Base-by-base conservation (phyloP, 2,329 filamentous ascomycete genomes). In the Colletotrichum truncatum region DNA sequence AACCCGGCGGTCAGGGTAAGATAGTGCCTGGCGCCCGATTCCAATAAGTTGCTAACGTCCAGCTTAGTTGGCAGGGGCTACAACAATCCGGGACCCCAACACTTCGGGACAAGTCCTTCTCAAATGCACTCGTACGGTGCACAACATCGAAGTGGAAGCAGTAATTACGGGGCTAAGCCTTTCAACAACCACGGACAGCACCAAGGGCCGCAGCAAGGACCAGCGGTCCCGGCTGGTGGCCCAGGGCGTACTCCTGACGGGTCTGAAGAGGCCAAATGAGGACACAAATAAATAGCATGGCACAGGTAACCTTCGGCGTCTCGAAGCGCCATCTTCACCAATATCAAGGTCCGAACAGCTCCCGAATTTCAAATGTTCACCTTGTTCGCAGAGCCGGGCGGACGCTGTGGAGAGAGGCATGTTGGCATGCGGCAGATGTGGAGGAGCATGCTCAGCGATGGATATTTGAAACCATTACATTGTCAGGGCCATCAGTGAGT, bases 1-100 rank as follows among this genome's bases (percentile, higher is more conserved):
- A 92, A 70, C 87, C 87, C 48, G 76, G 72, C 69, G 89, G 86
- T 71, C 90, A 92, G 77, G 91, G 91, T 93, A 89, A 87, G 91
- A 65, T 65, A 32, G 43, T 64, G 53, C 63, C 43, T 30, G 51
- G 63, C 51, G 53, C 45, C 41, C 57, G 46, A 55, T 57, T 62
- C 63, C 63, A 57, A 67, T 66, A 59, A 69, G 57, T 67, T 71
- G 72, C 77, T 83, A 78, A 81, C 78, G 76, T 77, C 75, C 68
- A 68, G 67, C 69, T 64, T 71, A 90, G 86, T 89, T 82, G 85
- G 83, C 69, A 85, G 88, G 71, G 85, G 84, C 56, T 91, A 90
- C 75, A 84, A 82, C 70, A 87, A 85, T 56, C 80, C 81, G 32
- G 85, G 85, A 56, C 82, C 85, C 38, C 87, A 89, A 69, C 89